Conservation (phyloP, 495 filamentous ascomycete species). For the Neurospora sp. region DNA sequence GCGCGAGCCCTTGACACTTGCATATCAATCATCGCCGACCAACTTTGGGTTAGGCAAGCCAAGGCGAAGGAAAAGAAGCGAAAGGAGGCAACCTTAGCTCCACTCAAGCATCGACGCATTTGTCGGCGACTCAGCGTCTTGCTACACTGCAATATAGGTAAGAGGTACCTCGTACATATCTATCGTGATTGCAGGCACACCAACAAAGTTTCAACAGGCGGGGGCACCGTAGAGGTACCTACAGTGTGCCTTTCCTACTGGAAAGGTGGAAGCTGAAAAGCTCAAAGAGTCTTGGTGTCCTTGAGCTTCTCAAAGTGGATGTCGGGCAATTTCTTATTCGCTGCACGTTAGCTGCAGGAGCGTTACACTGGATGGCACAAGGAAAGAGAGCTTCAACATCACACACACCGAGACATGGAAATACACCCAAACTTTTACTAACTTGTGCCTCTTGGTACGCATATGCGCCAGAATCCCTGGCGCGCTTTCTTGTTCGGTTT, state of each 20-base stretch:
- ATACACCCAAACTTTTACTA: not conserved
- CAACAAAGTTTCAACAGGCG: not conserved
- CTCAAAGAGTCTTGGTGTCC: not conserved
- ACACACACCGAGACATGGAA: not conserved
- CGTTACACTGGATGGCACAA: slow-evolving; percentile 7
- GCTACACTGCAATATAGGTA: not conserved
- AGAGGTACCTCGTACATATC: not conserved
- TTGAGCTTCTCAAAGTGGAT: slow-evolving; percentile 21
- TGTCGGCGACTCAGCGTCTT: not conserved
- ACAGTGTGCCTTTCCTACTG: not conserved
- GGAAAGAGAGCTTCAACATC: not conserved
- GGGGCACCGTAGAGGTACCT: not conserved
- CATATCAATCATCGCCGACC: not conserved
- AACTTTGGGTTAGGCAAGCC: not conserved
- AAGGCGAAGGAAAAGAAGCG: not conserved
- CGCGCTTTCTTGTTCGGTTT: not conserved
- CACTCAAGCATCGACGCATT: not conserved
- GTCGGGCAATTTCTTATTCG: slow-evolving; percentile 30
- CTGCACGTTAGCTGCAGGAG: slow-evolving; percentile 12
- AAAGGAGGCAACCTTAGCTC: not conserved
- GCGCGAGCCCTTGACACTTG: not conserved
- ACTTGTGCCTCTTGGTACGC: not conserved
- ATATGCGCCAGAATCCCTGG: not conserved
- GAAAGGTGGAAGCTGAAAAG: not conserved
- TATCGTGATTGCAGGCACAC: not conserved